A percentile compares a stretch with the other conserved stretches of the same genome.
phyloP scores from a whole-genome alignment of 176 grass and related monocot genomes.

The Avena atlantica region DNA sequence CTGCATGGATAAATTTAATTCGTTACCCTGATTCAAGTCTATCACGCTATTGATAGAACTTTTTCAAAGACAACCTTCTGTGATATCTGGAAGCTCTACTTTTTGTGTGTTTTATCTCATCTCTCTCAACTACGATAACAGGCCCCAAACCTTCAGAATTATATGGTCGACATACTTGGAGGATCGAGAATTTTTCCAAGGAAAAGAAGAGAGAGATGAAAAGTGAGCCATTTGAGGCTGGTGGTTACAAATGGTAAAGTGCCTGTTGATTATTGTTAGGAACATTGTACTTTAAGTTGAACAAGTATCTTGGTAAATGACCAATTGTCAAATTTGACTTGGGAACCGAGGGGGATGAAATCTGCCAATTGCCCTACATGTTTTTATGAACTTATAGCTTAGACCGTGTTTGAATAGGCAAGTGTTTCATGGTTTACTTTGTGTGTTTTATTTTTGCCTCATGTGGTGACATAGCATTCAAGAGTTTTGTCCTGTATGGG shows the following conservation, averaged over 20 bases:
- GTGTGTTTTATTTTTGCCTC: not conserved
- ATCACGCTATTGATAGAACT: not conserved
- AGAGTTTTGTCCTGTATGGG: not conserved
- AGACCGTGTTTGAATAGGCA: not conserved
- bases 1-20: slow-evolving; percentile 10
- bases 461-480: slow-evolving; percentile 4
- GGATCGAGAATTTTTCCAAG: slow-evolving; percentile 92
- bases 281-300: not conserved
- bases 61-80: slow-evolving; percentile 22
- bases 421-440: not conserved
- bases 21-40: slow-evolving; percentile 29
- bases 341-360: not conserved
- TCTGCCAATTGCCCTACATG: not conserved
- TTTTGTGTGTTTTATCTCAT: slow-evolving; percentile 29
- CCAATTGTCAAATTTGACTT: slow-evolving; percentile 24
- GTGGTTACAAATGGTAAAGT: slow-evolving; percentile 95
- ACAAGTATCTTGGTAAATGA: not conserved
- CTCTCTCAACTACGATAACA: slow-evolving; percentile 41
- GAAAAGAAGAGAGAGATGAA: slow-evolving; percentile 95
- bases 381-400: slow-evolving; percentile 12
- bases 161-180: slow-evolving; percentile 87
- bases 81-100: slow-evolving; percentile 33
- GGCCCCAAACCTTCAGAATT: slow-evolving; percentile 81
- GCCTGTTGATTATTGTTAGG: slow-evolving; percentile 24
- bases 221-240: slow-evolving; percentile 94